Evolutionary conservation across 345 rosid species (phyloP).

Genomic region (Litchi chinensis): DNA sequence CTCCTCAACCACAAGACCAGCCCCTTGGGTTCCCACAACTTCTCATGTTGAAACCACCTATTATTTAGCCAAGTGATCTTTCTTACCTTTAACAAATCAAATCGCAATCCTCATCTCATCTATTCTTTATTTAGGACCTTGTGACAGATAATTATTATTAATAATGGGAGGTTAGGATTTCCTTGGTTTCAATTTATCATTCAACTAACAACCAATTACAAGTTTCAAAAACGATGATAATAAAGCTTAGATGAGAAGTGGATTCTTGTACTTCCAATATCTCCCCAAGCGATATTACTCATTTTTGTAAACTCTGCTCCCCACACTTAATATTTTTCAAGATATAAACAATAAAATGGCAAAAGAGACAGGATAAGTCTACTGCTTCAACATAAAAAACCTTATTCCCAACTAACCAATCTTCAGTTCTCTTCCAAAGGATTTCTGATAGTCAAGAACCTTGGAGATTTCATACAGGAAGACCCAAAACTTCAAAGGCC

Average conservation of each 20-base stretch:
- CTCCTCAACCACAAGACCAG: background rate
- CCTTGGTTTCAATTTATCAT: background rate
- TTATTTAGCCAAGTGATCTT: background rate
- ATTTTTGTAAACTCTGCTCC: no score
- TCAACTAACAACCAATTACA: background rate
- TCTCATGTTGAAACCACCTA: background rate
- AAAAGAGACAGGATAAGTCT: background rate
- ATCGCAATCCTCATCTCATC: background rate
- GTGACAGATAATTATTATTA: background rate
- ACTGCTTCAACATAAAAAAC: background rate
- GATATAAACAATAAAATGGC: background rate
- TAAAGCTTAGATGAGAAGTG: background rate
- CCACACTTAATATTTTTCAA: no score
- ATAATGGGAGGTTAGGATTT: background rate
- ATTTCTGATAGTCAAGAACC: background rate
- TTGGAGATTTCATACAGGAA: background rate
- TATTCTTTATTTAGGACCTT: background rate
- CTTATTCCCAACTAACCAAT: background rate
- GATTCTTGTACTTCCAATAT: no score
- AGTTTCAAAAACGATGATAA: background rate
- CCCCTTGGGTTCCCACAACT: background rate
- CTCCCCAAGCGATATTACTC: no score
- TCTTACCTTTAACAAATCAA: background rate
- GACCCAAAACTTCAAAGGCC: background rate
- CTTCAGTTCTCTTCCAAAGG: background rate